These are phyloP conservation scores for Aspergillus costaricaensis DNA, from an alignment of 2,329 filamentous ascomycete species.

Conservation along the genomic window DNA sequence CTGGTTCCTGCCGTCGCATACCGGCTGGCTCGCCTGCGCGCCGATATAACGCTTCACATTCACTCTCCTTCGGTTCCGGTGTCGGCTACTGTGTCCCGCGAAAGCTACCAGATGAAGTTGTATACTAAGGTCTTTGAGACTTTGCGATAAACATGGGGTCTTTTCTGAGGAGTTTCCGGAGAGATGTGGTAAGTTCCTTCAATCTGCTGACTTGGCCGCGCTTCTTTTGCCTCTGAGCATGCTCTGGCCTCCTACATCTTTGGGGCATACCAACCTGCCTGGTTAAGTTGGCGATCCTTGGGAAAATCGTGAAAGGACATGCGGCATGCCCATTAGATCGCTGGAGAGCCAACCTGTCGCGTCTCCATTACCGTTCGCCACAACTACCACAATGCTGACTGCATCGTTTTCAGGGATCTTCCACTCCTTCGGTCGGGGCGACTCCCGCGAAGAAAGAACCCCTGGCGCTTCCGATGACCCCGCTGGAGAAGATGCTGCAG, in stretches of 20 bases:
- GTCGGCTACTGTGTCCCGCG: conserved; percentile 21
- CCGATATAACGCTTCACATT: conserved; percentile 13
- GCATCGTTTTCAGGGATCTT: conserved; percentile 44
- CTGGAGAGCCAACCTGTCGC: neutral
- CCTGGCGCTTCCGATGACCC: conserved; percentile 58
- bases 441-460: conserved; percentile 61
- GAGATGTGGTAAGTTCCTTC: conserved; percentile 39
- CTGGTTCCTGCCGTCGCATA: conserved; percentile 14
- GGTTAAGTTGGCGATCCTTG: neutral
- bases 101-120: conserved; percentile 32
- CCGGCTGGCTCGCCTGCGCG: conserved; percentile 13
- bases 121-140: conserved; percentile 24
- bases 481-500: conserved; percentile 73
- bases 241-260: neutral
- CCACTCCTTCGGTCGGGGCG: conserved; percentile 48
- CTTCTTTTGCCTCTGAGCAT: conserved; percentile 1
- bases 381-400: conserved; percentile 20
- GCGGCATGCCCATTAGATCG: neutral
- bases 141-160: conserved; percentile 41
- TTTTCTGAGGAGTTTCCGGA: conserved; percentile 43
- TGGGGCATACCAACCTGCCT: neutral
- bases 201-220: conserved; percentile 12
- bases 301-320: neutral
- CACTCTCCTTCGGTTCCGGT: conserved; percentile 20
- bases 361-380: neutral